Evolutionary conservation across 2,329 filamentous ascomycete genomes (phyloP).

Genomic region (Coniochaeta ligniaria): DNA sequence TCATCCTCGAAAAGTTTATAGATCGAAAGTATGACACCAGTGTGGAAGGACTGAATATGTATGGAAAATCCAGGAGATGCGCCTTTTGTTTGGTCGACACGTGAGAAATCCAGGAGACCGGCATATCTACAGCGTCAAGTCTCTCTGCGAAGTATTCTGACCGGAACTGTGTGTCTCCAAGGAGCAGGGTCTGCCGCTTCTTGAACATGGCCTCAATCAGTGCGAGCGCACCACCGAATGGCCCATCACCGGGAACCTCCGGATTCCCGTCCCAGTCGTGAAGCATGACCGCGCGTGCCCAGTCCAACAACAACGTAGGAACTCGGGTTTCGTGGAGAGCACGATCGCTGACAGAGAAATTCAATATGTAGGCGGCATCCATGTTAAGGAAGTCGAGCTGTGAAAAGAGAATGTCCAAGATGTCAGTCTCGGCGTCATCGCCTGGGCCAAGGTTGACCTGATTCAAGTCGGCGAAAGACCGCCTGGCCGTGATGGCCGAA

Average conservation of each 20-base stretch:
- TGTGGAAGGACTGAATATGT: constrained; percentile 66
- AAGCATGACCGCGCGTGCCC: constrained; percentile 67
- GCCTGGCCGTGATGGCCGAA: constrained; percentile 45
- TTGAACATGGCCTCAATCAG: constrained; percentile 67
- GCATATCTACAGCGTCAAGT: constrained; percentile 68
- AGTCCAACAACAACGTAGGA: constrained; percentile 56
- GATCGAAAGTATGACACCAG: constrained; percentile 80
- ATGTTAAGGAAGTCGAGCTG: constrained; percentile 46
- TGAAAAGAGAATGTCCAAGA: constrained; percentile 40
- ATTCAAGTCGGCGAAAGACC: constrained; percentile 40
- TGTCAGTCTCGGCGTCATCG: constrained; percentile 25
- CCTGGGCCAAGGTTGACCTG: constrained; percentile 26
- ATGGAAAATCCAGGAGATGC: constrained; percentile 75
- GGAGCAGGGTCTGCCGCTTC: constrained; percentile 56
- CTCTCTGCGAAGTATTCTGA: constrained; percentile 70
- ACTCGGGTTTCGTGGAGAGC: constrained; percentile 49
- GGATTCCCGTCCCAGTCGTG: constrained; percentile 75
- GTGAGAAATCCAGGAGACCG: constrained; percentile 62
- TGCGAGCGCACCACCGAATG: constrained; percentile 70
- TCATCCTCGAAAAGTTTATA: constrained; percentile 85
- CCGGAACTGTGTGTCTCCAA: constrained; percentile 64
- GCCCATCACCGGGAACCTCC: constrained; percentile 59
- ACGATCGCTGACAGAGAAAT: constrained; percentile 44
- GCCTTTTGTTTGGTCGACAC: constrained; percentile 52
- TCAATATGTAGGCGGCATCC: constrained; percentile 34